phyloP scores from a whole-genome alignment of 2,329 filamentous ascomycete genomes.

The Chalaropsis ovoidea region DNA sequence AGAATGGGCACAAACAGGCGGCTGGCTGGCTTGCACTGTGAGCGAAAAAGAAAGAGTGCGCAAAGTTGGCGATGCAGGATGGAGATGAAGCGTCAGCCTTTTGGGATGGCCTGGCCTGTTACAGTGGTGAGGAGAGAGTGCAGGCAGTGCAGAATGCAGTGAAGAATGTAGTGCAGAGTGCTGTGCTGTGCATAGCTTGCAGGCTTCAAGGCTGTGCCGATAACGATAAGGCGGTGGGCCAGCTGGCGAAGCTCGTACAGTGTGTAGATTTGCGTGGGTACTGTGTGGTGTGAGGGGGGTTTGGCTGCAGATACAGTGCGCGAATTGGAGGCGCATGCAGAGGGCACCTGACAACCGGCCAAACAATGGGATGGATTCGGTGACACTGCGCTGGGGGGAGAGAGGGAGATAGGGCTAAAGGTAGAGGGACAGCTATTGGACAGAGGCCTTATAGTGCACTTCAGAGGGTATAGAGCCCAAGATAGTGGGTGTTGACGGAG shows the following conservation, averaged over 20 bases:
- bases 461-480: too few relatives aligned
- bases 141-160: too few relatives aligned
- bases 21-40: not conserved
- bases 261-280: not conserved
- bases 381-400: not conserved
- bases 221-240: not conserved
- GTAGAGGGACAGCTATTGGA: too few relatives aligned
- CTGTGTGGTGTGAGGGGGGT: not conserved
- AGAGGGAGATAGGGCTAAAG: too few relatives aligned
- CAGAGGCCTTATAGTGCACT: too few relatives aligned
- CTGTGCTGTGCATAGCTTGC: conserved; percentile 1
- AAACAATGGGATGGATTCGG: conserved; percentile 1
- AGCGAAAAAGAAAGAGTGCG: not conserved
- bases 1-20: not conserved
- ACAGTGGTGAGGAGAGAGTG: too few relatives aligned
- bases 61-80: not conserved
- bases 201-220: conserved; percentile 12
- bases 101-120: not conserved
- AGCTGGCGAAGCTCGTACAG: not conserved
- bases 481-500: too few relatives aligned
- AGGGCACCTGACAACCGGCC: not conserved
- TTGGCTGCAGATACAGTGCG: not conserved
- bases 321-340: not conserved
- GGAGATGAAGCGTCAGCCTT: not conserved
- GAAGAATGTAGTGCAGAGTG: too few relatives aligned